Conservation (phyloP, 2,329 filamentous ascomycete genomes). For the Pseudocercospora pini-densiflorae region DNA sequence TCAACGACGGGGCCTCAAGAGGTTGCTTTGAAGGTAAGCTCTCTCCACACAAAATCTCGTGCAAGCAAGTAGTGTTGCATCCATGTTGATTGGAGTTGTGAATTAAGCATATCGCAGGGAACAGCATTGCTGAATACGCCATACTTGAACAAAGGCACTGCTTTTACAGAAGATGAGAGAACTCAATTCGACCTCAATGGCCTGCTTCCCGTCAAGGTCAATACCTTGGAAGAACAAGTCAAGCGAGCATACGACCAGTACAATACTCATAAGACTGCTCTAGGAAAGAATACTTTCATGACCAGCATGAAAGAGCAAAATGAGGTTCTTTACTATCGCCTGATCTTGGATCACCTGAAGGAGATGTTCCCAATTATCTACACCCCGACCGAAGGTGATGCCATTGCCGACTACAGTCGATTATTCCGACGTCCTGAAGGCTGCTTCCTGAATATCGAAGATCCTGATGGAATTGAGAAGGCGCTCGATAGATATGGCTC, state of each 20-base stretch:
- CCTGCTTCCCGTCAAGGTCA: conserved; percentile 71
- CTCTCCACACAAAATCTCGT: no score
- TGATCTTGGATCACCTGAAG: conserved; percentile 76
- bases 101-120: neutral
- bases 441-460: conserved; percentile 74
- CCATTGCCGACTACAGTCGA: conserved; percentile 81
- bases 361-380: conserved; percentile 94
- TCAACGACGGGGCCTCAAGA: conserved; percentile 11
- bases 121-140: conserved; percentile 64
- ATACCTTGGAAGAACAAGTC: conserved; percentile 77
- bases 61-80: no score
- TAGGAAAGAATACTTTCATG: conserved; percentile 88
- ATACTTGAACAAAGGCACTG: conserved; percentile 83
- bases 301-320: conserved; percentile 86
- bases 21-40: conserved; percentile 6
- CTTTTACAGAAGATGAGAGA: conserved; percentile 72
- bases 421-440: conserved; percentile 80
- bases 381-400: conserved; percentile 87
- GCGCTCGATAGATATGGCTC: conserved; percentile 70
- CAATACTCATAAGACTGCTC: conserved; percentile 60
- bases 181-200: conserved; percentile 71
- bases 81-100: no score
- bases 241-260: conserved; percentile 83
- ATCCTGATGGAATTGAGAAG: conserved; percentile 66
- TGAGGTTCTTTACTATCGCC: conserved; percentile 77